phyloP scores from a whole-genome alignment of 2,329 filamentous ascomycete genomes.

The Bisporella sp. region DNA sequence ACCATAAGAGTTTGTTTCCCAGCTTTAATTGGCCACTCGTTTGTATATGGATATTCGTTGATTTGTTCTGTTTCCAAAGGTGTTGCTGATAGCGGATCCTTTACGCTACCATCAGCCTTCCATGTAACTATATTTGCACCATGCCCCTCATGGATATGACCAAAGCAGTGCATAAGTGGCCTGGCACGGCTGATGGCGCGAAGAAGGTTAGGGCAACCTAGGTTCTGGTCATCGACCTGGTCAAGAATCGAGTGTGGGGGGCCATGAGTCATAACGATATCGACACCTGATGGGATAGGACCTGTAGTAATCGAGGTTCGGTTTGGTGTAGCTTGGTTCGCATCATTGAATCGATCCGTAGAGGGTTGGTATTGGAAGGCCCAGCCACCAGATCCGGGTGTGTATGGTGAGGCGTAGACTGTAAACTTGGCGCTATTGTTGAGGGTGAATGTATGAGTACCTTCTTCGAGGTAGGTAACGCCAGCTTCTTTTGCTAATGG shows the following conservation, averaged over 20 bases:
- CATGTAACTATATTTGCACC: slow-evolving; percentile 46
- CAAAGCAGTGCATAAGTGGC: slow-evolving; percentile 53
- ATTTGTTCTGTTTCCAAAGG: slow-evolving; percentile 18
- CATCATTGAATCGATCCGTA: slow-evolving; percentile 24
- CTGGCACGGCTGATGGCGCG: slow-evolving; percentile 40
- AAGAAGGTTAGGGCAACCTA: slow-evolving; percentile 47
- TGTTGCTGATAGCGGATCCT: slow-evolving; percentile 27
- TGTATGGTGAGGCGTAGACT: slow-evolving; percentile 28
- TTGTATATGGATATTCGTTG: slow-evolving; percentile 29
- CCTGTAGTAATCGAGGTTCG: slow-evolving; percentile 13
- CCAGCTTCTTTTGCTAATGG: slow-evolving; percentile 17
- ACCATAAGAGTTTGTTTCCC: slow-evolving; percentile 50
- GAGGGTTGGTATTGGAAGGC: slow-evolving; percentile 25
- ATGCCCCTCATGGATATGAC: slow-evolving; percentile 53
- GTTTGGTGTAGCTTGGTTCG: slow-evolving; percentile 7
- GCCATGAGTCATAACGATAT: slow-evolving; percentile 56
- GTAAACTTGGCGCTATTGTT: slow-evolving; percentile 23
- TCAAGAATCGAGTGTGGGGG: slow-evolving; percentile 47
- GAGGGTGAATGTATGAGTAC: slow-evolving; percentile 23
- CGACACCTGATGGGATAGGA: slow-evolving; percentile 26
- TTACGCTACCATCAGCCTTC: slow-evolving; percentile 24
- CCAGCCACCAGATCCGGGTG: slow-evolving; percentile 24
- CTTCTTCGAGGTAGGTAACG: slow-evolving; percentile 27
- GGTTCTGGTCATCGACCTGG: slow-evolving; percentile 11
- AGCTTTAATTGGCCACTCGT: slow-evolving; percentile 22